A percentile compares a stretch with the other conserved stretches of the same genome.
Conservation (phyloP, 257 asterid genomes). For the Solanum pimpinellifolium region DNA sequence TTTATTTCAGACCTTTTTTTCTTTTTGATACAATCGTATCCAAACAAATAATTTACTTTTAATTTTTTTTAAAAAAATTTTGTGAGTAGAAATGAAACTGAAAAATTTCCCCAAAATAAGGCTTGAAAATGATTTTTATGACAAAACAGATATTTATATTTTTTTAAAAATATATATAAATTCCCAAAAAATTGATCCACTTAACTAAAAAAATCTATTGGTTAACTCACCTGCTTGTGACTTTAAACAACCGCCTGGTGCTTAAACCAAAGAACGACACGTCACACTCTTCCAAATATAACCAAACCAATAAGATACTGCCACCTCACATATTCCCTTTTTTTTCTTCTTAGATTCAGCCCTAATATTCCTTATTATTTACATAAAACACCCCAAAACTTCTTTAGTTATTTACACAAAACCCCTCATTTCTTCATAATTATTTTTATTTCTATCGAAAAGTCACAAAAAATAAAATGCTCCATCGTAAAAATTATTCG, state of each 20-base stretch:
- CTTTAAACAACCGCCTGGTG: neutral
- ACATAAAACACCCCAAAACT: neutral
- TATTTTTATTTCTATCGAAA: neutral
- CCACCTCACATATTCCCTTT: conserved; percentile 3
- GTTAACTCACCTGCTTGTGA: conserved; percentile 1
- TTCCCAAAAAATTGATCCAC: neutral
- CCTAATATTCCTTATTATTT: neutral
- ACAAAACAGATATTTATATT: neutral
- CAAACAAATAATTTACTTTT: no score
- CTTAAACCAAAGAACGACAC: neutral
- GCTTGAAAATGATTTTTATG: neutral
- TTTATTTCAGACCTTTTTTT: no score
- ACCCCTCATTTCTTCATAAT: neutral
- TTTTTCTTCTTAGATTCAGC: neutral
- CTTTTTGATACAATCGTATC: no score
- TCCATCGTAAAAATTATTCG: no score
- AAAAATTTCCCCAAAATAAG: neutral
- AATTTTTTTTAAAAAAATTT: accelerated
- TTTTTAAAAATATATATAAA: neutral
- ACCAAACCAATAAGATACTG: neutral
- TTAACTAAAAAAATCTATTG: neutral
- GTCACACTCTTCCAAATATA: neutral
- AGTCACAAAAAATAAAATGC: no score
- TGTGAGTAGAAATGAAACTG: neutral
- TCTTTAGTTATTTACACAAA: neutral